Percentiles rank a stretch among this genome's conserved stretches.
Conservation (phyloP, 1,284 basidiomycete genomes). For the Clitocybe nebularis region DNA sequence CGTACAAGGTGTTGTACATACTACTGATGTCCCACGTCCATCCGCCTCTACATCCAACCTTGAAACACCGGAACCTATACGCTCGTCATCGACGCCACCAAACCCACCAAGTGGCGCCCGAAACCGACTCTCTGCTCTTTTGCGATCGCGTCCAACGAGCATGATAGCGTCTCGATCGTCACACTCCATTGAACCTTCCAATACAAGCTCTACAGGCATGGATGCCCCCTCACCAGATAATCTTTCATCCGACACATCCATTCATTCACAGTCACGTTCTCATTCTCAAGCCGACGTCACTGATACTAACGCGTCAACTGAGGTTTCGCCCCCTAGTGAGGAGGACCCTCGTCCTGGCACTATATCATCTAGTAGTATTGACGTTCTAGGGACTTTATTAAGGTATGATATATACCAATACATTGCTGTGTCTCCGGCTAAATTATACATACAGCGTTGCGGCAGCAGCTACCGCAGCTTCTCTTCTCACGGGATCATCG, state of each 20-base stretch:
- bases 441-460: constrained; percentile 51
- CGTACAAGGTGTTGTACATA: constrained; percentile 78
- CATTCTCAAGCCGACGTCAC: neutral
- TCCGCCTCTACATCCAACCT: constrained; percentile 13
- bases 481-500: constrained; percentile 59
- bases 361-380: constrained; percentile 69
- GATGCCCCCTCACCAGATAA: constrained; percentile 5
- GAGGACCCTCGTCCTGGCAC: constrained; percentile 14
- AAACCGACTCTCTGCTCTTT: constrained; percentile 40
- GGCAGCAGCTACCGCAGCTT: constrained; percentile 76
- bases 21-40: constrained; percentile 53
- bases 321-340: constrained; percentile 4
- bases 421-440: constrained; percentile 1
- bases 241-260: constrained; percentile 5
- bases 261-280: neutral
- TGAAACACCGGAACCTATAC: constrained; percentile 10
- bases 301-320: neutral
- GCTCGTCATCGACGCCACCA: constrained; percentile 27
- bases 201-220: constrained; percentile 9
- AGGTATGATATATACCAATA: constrained; percentile 41
- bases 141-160: constrained; percentile 35
- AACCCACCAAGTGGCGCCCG: constrained; percentile 19
- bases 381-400: constrained; percentile 75
- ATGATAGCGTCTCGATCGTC: constrained; percentile 12
- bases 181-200: constrained; percentile 4